Base-by-base conservation (phyloP, 1,284 basidiomycete genomes). In the Psilocybe mexicana region DNA sequence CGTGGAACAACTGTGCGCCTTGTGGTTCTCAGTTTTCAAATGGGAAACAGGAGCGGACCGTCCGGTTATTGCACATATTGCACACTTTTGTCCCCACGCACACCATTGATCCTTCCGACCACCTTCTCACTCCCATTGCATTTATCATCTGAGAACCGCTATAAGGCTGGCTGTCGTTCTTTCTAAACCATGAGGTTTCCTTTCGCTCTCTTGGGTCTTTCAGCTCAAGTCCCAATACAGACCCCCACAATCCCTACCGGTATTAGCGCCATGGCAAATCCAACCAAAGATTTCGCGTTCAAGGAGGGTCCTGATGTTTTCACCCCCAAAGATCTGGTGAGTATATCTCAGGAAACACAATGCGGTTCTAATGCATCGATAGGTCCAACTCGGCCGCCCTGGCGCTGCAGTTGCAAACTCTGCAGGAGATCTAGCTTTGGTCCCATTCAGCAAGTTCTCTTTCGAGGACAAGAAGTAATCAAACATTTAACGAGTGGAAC, bases 301-400 rank as follows among this genome's bases (percentile, higher is more conserved):
- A 85, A 81, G 65, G 75, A 84, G 47, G 83, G 79, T 1, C 61
- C 75, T 2, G 78, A 83, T 65, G 71, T 85, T 44, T 86, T 94
- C 72, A 81, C 87, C 2, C 90, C 92, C 0, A 80, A 82, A 66
- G 85, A 94, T 66, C 79, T 94, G 71, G 76, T 93, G 33, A 33
- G 65, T 49, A n/a, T 25, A 23, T 14, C 42, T 35, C 2, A 30
- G 36, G 11, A 35, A 1, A 10, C 33, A 23, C 25, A 7, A 14
- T 6, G 18, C 18, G 18, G 18, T 23, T 47, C 11, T 28, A 30
- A 42, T 24, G 14, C 26, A 10, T 38, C n/a, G 33, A 3, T 48
- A 64, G 63, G 35, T 64, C 42, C 58, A 62, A 52, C 52, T 64
- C 2, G 63, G 61, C 53, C 57, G 63, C 18, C 61, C 63, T 30